Conservation (phyloP, 2,329 filamentous ascomycete species). For the Fusarium bulbicola region DNA sequence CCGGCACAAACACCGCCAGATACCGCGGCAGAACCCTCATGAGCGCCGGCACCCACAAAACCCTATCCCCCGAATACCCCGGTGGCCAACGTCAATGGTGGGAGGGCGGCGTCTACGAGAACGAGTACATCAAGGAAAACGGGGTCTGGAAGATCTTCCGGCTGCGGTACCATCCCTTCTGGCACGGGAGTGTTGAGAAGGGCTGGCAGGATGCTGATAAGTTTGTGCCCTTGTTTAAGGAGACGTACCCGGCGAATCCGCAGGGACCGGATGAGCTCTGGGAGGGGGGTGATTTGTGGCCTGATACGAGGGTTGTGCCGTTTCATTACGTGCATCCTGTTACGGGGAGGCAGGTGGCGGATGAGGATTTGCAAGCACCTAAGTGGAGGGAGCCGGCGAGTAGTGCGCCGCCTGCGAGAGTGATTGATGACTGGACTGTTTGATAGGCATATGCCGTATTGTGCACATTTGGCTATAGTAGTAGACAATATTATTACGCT, state of each 20-base stretch:
- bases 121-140: not conserved
- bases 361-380: not conserved
- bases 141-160: not conserved
- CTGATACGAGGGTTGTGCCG: not conserved
- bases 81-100: not conserved
- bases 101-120: not conserved
- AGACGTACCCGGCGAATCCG: not conserved
- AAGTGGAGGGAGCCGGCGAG: not conserved
- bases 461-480: not conserved
- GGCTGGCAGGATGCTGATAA: not conserved
- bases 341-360: not conserved
- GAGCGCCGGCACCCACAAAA: not conserved
- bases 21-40: not conserved
- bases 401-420: not conserved
- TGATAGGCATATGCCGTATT: not conserved
- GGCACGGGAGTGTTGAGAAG: not conserved
- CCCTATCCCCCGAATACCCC: rapidly evolving
- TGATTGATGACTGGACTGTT: not conserved
- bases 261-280: not conserved
- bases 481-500: not conserved
- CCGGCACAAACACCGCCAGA: not conserved
- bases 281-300: not conserved
- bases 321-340: not conserved
- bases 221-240: not conserved
- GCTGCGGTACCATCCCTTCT: not conserved